Conservation (phyloP, 2,329 filamentous ascomycete genomes). For the Trichoderma semiorbis region DNA sequence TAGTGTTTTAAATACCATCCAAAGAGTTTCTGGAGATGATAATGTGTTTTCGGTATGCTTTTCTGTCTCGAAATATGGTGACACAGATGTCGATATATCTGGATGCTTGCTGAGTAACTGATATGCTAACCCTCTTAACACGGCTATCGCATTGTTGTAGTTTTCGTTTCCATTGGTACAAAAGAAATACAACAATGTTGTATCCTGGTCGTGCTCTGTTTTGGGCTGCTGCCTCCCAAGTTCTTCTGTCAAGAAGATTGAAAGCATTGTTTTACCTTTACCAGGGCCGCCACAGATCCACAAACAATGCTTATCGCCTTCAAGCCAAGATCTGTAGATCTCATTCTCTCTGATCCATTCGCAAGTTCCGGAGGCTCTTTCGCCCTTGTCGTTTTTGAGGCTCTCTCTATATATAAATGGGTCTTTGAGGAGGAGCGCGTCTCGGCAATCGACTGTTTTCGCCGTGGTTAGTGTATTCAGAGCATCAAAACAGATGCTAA, state of each 20-base stretch:
- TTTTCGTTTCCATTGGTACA: background rate
- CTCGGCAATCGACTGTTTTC: background rate
- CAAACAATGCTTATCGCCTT: background rate
- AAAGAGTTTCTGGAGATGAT: background rate
- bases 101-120: background rate
- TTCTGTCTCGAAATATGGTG: background rate
- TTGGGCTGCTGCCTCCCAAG: background rate
- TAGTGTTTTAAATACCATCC: background rate
- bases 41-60: background rate
- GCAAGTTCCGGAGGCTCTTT: background rate
- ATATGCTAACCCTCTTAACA: background rate
- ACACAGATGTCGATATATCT: background rate
- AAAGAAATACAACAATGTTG: background rate
- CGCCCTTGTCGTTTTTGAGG: background rate
- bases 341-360: background rate
- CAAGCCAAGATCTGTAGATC: background rate
- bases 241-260: background rate
- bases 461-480: background rate
- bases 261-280: background rate
- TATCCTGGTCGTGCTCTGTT: background rate
- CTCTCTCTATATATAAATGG: background rate
- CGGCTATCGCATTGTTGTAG: background rate
- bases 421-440: background rate
- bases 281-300: background rate
- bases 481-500: accelerated